Evolutionary conservation across 805 yeast species (phyloP).

Genomic region (Starmerella tilneyi): DNA sequence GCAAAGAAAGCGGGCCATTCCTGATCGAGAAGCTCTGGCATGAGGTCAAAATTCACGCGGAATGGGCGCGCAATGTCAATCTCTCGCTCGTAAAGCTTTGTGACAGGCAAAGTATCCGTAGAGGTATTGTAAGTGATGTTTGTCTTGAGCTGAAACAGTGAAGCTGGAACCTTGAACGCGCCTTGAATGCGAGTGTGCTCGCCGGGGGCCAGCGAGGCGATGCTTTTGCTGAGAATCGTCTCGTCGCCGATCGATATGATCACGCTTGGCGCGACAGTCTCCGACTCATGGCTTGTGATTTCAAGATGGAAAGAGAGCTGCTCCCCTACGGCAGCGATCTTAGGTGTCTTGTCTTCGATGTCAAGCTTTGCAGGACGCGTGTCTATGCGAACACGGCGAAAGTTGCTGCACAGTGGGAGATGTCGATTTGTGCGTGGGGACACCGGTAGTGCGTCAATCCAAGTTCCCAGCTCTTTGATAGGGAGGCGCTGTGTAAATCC

Average conservation of each 20-base stretch:
- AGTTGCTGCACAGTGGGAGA: slow-evolving; percentile 9
- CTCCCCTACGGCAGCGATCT: slow-evolving; percentile 27
- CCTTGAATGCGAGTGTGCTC: slow-evolving; percentile 2
- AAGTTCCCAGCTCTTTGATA: slow-evolving; percentile 9
- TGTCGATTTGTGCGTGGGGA: slow-evolving; percentile 13
- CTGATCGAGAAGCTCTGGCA: slow-evolving; percentile 29
- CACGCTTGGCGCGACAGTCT: slow-evolving; percentile 21
- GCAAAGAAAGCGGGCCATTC: slow-evolving; percentile 35
- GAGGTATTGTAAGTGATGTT: slow-evolving; percentile 21
- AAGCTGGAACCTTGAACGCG: slow-evolving; percentile 11
- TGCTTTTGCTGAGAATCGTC: neutral
- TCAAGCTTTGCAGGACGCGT: slow-evolving; percentile 30
- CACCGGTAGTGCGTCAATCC: slow-evolving; percentile 5
- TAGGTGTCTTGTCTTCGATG: slow-evolving; percentile 17
- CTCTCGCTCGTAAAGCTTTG: slow-evolving; percentile 20
- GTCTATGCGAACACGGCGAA: slow-evolving; percentile 9
- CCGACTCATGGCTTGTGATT: slow-evolving; percentile 27
- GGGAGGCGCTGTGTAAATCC: slow-evolving; percentile 15
- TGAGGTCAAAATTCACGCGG: slow-evolving; percentile 31
- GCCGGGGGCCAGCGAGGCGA: neutral
- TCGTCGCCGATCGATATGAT: slow-evolving; percentile 1
- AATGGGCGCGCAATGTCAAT: slow-evolving; percentile 32
- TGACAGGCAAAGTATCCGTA: slow-evolving; percentile 26
- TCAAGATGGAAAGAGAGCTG: slow-evolving; percentile 15
- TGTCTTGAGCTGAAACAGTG: slow-evolving; percentile 15